Evolutionary conservation across 1,139 yeast species (phyloP).

Genomic region (Scheffersomyces lignicola): DNA sequence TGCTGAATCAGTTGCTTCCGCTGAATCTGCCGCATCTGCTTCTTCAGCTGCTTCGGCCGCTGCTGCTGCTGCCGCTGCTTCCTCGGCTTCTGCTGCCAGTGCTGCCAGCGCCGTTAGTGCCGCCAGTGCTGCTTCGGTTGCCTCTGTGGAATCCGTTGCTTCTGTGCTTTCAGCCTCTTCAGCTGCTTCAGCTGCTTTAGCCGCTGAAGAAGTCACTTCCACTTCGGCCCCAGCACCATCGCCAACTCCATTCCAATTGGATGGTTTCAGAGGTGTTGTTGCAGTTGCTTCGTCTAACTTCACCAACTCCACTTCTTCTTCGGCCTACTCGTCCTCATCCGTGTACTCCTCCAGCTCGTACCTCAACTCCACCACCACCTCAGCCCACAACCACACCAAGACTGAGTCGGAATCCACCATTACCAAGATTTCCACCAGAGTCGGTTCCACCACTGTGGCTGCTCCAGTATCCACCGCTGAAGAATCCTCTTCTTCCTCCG

Average conservation of each 20-base stretch:
- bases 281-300: slow-evolving; percentile 44
- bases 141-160: slow-evolving; percentile 13
- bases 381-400: slow-evolving; percentile 11
- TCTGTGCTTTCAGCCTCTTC: slow-evolving; percentile 16
- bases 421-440: slow-evolving; percentile 9
- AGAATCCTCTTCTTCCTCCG: slow-evolving; percentile 19
- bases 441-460: slow-evolving; percentile 11
- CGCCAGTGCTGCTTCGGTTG: slow-evolving; percentile 17
- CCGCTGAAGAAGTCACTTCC: slow-evolving; percentile 16
- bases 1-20: slow-evolving; percentile 17
- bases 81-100: slow-evolving; percentile 17
- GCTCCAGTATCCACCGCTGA: slow-evolving; percentile 14
- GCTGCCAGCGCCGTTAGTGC: slow-evolving; percentile 17
- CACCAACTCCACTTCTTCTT: slow-evolving; percentile 14
- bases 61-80: slow-evolving; percentile 15
- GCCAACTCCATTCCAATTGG: slow-evolving; percentile 21
- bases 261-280: slow-evolving; percentile 43
- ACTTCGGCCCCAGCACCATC: slow-evolving; percentile 14
- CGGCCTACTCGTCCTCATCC: slow-evolving; percentile 7
- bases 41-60: slow-evolving; percentile 15
- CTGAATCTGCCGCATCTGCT: slow-evolving; percentile 17
- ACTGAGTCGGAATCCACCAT: slow-evolving; percentile 4
- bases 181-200: slow-evolving; percentile 14
- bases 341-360: slow-evolving; percentile 1
- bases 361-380: slow-evolving; percentile 4